Conservation (phyloP, 1,139 yeast species). For the Scheffersomyces insectosa region DNA sequence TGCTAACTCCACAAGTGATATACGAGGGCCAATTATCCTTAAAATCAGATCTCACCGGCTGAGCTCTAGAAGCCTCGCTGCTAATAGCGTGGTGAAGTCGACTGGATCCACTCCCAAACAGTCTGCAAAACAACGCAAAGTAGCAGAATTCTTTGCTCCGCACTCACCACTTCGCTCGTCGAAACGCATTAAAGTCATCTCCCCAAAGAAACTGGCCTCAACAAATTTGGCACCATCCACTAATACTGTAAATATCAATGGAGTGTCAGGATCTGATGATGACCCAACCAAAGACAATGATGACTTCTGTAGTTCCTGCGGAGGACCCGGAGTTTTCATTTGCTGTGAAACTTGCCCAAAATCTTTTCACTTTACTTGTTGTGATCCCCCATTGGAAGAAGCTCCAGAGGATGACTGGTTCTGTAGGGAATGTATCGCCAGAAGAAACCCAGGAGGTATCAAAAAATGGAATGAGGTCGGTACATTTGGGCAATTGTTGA, state of each 20-base stretch:
- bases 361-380: slow-evolving; percentile 88
- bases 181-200: slow-evolving; percentile 41
- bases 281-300: slow-evolving; percentile 59
- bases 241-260: slow-evolving; percentile 8
- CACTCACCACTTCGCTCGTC: slow-evolving; percentile 8
- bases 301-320: slow-evolving; percentile 87
- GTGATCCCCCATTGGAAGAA: slow-evolving; percentile 84
- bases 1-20: slow-evolving; percentile 7
- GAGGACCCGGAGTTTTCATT: slow-evolving; percentile 82
- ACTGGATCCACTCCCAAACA: slow-evolving; percentile 4
- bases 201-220: slow-evolving; percentile 38
- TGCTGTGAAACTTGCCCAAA: slow-evolving; percentile 94
- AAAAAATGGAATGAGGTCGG: slow-evolving; percentile 48
- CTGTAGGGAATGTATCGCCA: slow-evolving; percentile 67
- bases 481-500: slow-evolving; percentile 63
- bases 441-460: slow-evolving; percentile 24
- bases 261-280: slow-evolving; percentile 14
- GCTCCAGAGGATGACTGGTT: slow-evolving; percentile 91
- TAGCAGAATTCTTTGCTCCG: neutral
- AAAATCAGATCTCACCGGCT: slow-evolving; percentile 1
- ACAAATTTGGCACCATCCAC: slow-evolving; percentile 29
- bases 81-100: neutral
- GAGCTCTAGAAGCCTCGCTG: slow-evolving; percentile 1
- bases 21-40: slow-evolving; percentile 12
- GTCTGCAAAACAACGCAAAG: slow-evolving; percentile 3